Percentiles rank a stretch among this genome's conserved stretches.
Evolutionary conservation across 176 grass and related monocot species (phyloP).

Genomic region (Bolboschoenus planiculmis): DNA sequence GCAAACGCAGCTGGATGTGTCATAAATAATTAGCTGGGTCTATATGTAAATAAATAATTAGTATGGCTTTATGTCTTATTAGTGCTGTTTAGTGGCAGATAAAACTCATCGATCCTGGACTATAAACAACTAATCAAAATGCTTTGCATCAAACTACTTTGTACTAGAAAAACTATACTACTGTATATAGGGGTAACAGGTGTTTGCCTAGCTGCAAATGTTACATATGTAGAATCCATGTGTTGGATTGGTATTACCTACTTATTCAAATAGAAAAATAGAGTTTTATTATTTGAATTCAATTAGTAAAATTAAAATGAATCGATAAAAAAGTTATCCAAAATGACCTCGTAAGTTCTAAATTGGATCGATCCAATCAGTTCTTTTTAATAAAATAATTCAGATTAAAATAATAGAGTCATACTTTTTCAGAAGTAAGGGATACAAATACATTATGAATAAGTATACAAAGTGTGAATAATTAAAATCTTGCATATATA

Average conservation of each 20-base stretch:
- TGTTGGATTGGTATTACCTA: no score
- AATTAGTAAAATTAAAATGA: no score
- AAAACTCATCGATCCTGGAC: not conserved
- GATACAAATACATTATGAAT: no score
- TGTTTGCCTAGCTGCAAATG: not conserved
- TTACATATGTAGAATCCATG: not conserved
- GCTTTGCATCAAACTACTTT: not conserved
- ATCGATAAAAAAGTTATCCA: no score
- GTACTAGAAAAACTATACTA: not conserved
- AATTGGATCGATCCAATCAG: no score
- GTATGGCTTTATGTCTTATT: slow-evolving; percentile 12
- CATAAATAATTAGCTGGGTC: slow-evolving; percentile 4
- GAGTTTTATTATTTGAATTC: no score
- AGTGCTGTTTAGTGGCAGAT: slow-evolving; percentile 18
- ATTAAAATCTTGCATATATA: not conserved
- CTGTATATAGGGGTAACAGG: not conserved
- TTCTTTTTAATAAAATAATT: no score
- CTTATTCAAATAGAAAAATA: no score
- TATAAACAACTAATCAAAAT: not conserved
- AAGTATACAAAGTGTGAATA: not conserved
- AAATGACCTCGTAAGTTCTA: no score
- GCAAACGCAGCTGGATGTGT: not conserved
- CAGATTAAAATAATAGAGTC: no score
- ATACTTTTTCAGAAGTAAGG: no score
- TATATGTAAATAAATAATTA: slow-evolving; percentile 9